A percentile compares a stretch with the other conserved stretches of the same genome.
These are phyloP conservation scores for Fomitopsis pinicola DNA, from an alignment of 1,284 basidiomycete genomes.

Conservation along the genomic window DNA sequence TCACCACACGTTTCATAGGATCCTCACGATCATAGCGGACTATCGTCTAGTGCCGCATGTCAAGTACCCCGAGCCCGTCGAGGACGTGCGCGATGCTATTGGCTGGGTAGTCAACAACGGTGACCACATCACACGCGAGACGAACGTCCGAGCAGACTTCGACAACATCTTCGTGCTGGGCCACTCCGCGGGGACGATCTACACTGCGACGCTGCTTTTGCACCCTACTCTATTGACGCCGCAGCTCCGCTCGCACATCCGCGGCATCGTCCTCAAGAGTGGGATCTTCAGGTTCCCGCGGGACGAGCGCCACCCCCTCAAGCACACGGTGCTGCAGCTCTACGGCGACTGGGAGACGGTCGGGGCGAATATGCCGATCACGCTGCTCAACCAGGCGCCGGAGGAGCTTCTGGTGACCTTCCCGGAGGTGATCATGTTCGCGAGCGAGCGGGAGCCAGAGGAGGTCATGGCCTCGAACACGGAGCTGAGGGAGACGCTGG, in stretches of 20 bases:
- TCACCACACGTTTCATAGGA: slow-evolving; percentile 14
- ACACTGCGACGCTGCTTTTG: slow-evolving; percentile 41
- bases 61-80: slow-evolving; percentile 44
- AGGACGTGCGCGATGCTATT: slow-evolving; percentile 56
- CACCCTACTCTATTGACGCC: slow-evolving; percentile 34
- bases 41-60: slow-evolving; percentile 56
- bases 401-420: slow-evolving; percentile 31
- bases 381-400: slow-evolving; percentile 33
- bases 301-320: slow-evolving; percentile 15
- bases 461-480: slow-evolving; percentile 32
- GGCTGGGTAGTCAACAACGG: slow-evolving; percentile 43
- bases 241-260: slow-evolving; percentile 34
- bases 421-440: slow-evolving; percentile 43
- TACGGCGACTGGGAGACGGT: slow-evolving; percentile 41
- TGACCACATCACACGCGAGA: slow-evolving; percentile 13
- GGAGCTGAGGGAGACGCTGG: slow-evolving; percentile 33
- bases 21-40: slow-evolving; percentile 58
- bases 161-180: slow-evolving; percentile 43
- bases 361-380: slow-evolving; percentile 35
- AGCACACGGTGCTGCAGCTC: slow-evolving; percentile 31
- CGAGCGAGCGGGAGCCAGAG: slow-evolving; percentile 48
- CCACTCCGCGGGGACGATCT: slow-evolving; percentile 56
- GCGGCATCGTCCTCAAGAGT: slow-evolving; percentile 42
- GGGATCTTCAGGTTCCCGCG: slow-evolving; percentile 37
- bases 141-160: slow-evolving; percentile 21